A percentile compares a stretch with the other conserved stretches of the same genome.
These are phyloP conservation scores for Lasiodiplodia sp. DNA, from an alignment of 2,329 filamentous ascomycete species.

Conservation along the genomic window DNA sequence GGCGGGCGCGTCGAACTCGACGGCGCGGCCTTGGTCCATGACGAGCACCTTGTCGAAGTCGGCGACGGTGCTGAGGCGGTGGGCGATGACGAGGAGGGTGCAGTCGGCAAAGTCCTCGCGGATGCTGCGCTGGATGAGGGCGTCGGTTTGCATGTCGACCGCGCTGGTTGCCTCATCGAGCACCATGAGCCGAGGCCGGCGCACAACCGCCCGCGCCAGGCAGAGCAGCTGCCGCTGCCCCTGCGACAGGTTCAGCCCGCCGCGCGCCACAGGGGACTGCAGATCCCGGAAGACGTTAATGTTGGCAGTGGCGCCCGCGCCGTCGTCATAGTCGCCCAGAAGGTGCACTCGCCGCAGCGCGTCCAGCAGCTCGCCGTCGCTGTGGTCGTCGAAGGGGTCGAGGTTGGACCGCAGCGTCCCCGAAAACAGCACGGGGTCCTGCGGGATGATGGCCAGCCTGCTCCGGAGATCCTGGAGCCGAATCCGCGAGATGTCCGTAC, in stretches of 20 bases:
- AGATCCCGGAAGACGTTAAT: slow-evolving; percentile 42
- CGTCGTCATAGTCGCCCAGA: slow-evolving; percentile 42
- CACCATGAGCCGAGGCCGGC: slow-evolving; percentile 88
- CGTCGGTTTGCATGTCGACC: slow-evolving; percentile 65
- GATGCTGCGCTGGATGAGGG: slow-evolving; percentile 64
- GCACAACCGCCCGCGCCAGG: slow-evolving; percentile 85
- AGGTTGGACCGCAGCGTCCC: slow-evolving; percentile 50
- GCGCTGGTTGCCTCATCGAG: slow-evolving; percentile 95
- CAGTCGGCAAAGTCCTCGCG: slow-evolving; percentile 61
- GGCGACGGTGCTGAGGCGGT: slow-evolving; percentile 64
- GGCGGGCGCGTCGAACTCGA: slow-evolving; percentile 45
- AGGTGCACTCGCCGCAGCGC: slow-evolving; percentile 35
- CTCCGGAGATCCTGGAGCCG: slow-evolving; percentile 54
- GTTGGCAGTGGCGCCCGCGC: slow-evolving; percentile 40
- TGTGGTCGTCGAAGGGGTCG: slow-evolving; percentile 40
- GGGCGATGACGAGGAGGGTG: slow-evolving; percentile 67
- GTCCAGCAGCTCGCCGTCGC: slow-evolving; percentile 31
- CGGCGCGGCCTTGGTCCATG: slow-evolving; percentile 57
- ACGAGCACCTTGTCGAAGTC: slow-evolving; percentile 62
- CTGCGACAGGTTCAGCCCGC: slow-evolving; percentile 93
- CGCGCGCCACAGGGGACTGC: slow-evolving; percentile 70
- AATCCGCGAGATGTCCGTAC: slow-evolving; percentile 47
- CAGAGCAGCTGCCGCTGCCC: slow-evolving; percentile 97
- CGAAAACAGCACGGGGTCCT: slow-evolving; percentile 61
- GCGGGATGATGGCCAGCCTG: slow-evolving; percentile 60